Evolutionary conservation across 2,329 filamentous ascomycete genomes (phyloP).

Genomic region (Periconia sp.): DNA sequence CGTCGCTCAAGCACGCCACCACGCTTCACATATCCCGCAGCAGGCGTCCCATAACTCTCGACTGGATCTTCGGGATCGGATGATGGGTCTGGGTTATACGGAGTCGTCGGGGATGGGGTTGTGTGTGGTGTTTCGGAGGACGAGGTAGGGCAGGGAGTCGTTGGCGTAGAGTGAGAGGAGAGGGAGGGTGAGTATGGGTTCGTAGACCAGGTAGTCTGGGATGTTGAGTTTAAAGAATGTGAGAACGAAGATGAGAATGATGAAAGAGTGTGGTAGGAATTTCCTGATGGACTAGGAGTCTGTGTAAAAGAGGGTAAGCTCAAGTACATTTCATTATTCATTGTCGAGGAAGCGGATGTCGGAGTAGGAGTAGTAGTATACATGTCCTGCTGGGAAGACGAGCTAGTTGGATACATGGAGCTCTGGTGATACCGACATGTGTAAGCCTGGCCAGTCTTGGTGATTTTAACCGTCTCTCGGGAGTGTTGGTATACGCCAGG

Average conservation of each 20-base stretch:
- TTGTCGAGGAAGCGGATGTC: too few species aligned
- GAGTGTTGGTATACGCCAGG: conserved; percentile 31
- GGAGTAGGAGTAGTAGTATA: too few species aligned
- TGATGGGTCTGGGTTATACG: conserved; percentile 9
- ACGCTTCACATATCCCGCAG: conserved; percentile 20
- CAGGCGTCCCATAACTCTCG: conserved; percentile 7
- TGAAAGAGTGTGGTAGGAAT: not conserved
- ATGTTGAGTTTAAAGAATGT: not conserved
- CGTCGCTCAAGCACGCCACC: conserved; percentile 25
- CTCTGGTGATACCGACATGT: conserved; percentile 31
- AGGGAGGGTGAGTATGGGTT: not conserved
- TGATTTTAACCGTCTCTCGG: conserved; percentile 36
- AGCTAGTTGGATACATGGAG: conserved; percentile 15
- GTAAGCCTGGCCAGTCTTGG: conserved; percentile 28
- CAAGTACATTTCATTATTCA: too few species aligned
- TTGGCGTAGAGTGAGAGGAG: not conserved
- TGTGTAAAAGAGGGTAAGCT: not conserved
- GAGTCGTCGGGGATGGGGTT: conserved; percentile 2
- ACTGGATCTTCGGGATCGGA: conserved; percentile 8
- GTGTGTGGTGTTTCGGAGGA: not conserved
- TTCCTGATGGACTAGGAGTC: not conserved
- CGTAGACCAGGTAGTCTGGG: not conserved
- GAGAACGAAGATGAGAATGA: not conserved
- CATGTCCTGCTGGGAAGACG: not conserved
- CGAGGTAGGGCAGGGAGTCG: not conserved